Evolutionary conservation across 306 rosid species (phyloP).

Genomic region (Dryas alaskensis): DNA sequence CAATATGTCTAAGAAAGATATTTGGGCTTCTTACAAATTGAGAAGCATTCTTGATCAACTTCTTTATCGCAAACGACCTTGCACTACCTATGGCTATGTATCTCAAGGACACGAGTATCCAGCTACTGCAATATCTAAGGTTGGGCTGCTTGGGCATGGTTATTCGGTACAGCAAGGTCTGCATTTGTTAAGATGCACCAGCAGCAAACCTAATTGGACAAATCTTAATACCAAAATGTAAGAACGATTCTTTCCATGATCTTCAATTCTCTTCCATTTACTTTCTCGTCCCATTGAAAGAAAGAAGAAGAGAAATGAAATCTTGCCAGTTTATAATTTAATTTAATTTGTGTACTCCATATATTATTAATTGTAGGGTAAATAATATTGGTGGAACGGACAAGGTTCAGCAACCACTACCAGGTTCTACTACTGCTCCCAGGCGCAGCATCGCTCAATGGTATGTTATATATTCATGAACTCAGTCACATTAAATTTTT

Average conservation of each 20-base stretch:
- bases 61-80: not conserved
- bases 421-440: not conserved
- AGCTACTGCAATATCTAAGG: constrained; percentile 8
- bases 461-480: constrained; percentile 4
- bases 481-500: not conserved
- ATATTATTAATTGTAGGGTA: constrained; percentile 8
- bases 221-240: constrained; percentile 31
- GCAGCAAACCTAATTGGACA: constrained; percentile 21
- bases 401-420: constrained; percentile 11
- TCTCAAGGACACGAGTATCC: constrained; percentile 19
- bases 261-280: not conserved
- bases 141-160: not conserved
- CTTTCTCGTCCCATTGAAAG: not conserved
- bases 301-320: not conserved
- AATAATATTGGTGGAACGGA: not conserved
- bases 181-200: constrained; percentile 29
- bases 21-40: constrained; percentile 15
- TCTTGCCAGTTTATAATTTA: not conserved
- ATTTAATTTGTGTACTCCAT: not conserved
- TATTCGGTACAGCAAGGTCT: constrained; percentile 23
- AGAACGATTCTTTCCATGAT: not conserved
- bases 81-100: too few species aligned
- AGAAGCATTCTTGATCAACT: constrained; percentile 4
- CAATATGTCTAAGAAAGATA: constrained; percentile 35
- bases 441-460: constrained; percentile 14